Percentiles rank a stretch among this genome's conserved stretches.
These are phyloP conservation scores for Primulina eburnea DNA, from an alignment of 257 asterid species.

Conservation along the genomic window DNA sequence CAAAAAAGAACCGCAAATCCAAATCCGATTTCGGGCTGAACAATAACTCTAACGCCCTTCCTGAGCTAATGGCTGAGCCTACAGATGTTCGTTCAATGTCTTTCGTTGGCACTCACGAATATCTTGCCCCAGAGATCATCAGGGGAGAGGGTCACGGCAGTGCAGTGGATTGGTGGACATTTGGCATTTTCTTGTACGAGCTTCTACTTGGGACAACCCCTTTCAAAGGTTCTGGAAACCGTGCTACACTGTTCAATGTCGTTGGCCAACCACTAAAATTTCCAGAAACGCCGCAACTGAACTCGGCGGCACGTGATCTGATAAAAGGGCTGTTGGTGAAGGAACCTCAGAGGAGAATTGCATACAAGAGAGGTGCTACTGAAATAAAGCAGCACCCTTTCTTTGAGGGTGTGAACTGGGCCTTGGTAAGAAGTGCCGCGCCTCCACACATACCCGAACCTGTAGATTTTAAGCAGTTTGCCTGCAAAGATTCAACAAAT, in stretches of 20 bases:
- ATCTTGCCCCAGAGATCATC: constrained; percentile 55
- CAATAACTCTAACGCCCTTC: constrained; percentile 34
- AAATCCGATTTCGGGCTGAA: constrained; percentile 57
- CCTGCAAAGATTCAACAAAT: constrained; percentile 29
- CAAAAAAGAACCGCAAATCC: constrained; percentile 55
- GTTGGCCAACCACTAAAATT: constrained; percentile 56
- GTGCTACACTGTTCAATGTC: constrained; percentile 47
- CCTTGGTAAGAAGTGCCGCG: constrained; percentile 46
- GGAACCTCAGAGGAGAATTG: constrained; percentile 54
- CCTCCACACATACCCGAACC: constrained; percentile 48
- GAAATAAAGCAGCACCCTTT: constrained; percentile 62
- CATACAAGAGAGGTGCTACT: constrained; percentile 54
- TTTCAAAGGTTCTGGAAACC: constrained; percentile 51
- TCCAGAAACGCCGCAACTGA: constrained; percentile 43
- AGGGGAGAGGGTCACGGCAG: constrained; percentile 65
- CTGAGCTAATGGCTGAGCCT: constrained; percentile 64
- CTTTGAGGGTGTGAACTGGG: constrained; percentile 62
- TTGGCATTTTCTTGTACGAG: constrained; percentile 56
- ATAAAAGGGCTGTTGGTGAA: constrained; percentile 51
- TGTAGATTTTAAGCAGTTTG: constrained; percentile 44
- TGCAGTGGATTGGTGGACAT: constrained; percentile 69
- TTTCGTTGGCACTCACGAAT: constrained; percentile 53
- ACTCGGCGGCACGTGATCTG: constrained; percentile 40
- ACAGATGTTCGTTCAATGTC: constrained; percentile 53
- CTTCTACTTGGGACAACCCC: constrained; percentile 54